Percentiles rank a stretch among this genome's conserved stretches.
phyloP scores from a whole-genome alignment of 176 grass and related monocot genomes.

The Urochloa ruziziensis region DNA sequence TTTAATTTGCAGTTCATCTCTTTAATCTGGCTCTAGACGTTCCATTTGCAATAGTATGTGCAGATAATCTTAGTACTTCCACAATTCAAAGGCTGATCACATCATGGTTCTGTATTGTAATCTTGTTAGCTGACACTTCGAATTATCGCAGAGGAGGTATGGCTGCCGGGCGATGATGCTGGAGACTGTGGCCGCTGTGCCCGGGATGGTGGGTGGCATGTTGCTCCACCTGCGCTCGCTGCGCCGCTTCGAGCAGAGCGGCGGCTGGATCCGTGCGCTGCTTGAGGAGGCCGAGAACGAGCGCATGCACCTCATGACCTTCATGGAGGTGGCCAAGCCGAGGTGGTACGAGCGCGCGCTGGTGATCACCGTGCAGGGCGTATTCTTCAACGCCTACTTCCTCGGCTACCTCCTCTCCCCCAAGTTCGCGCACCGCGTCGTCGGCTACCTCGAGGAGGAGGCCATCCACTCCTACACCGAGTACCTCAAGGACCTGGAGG shows the following conservation, averaged over 20 bases:
- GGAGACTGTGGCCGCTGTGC: conserved; percentile 53
- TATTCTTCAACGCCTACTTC: conserved; percentile 70
- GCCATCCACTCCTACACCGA: conserved; percentile 78
- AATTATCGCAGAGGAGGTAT: conserved; percentile 46
- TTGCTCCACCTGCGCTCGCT: conserved; percentile 57
- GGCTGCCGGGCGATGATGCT: conserved; percentile 62
- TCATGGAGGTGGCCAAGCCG: conserved; percentile 54
- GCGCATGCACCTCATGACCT: conserved; percentile 65
- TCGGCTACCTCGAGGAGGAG: conserved; percentile 86
- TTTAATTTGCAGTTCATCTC: background rate
- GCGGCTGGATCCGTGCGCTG: conserved; percentile 54
- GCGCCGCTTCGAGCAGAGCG: conserved; percentile 56
- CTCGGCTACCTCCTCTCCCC: conserved; percentile 52
- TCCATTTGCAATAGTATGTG: background rate
- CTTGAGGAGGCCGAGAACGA: conserved; percentile 57
- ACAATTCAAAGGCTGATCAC: background rate
- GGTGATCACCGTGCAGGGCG: conserved; percentile 52
- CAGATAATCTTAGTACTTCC: background rate
- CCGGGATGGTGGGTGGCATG: conserved; percentile 57
- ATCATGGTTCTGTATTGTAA: background rate
- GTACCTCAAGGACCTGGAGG: conserved; percentile 69
- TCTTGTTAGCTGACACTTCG: background rate
- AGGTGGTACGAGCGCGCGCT: conserved; percentile 55
- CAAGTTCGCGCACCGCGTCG: conserved; percentile 71
- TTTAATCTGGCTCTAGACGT: background rate